Conservation (phyloP, 2,329 filamentous ascomycete genomes). For the Talaromyces sp. region DNA sequence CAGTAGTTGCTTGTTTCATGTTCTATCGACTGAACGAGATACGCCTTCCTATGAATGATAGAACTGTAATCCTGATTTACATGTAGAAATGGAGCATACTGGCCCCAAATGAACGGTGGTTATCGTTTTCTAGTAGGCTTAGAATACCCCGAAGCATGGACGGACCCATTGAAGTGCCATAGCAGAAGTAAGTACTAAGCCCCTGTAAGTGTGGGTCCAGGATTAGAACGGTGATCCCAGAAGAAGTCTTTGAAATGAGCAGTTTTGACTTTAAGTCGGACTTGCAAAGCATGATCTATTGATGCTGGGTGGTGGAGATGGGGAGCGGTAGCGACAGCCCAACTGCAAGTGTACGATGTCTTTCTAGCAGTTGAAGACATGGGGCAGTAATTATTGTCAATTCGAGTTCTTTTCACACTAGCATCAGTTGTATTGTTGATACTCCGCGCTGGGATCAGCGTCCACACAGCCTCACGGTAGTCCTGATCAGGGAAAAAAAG, state of each 20-base stretch:
- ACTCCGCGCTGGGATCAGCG: not conserved
- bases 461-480: not conserved
- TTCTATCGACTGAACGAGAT: not conserved
- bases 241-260: not conserved
- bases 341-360: not conserved
- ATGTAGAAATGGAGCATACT: constrained; percentile 7
- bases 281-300: not conserved
- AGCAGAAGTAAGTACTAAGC: constrained; percentile 19
- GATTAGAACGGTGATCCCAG: not conserved
- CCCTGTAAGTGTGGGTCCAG: not conserved
- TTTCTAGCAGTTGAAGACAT: not conserved
- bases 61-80: not conserved
- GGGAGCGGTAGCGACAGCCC: not conserved
- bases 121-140: not conserved
- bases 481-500: not conserved
- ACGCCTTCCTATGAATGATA: not conserved
- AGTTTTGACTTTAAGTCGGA: not conserved
- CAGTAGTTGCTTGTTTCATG: constrained; percentile 1
- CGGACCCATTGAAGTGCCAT: constrained; percentile 12
- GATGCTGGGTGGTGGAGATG: not conserved
- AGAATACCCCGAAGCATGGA: constrained; percentile 9
- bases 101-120: constrained; percentile 5
- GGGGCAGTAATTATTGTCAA: not conserved
- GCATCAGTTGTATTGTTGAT: not conserved
- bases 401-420: not conserved